Conservation (phyloP, 345 rosid genomes). For the Eucalyptus rudis region DNA sequence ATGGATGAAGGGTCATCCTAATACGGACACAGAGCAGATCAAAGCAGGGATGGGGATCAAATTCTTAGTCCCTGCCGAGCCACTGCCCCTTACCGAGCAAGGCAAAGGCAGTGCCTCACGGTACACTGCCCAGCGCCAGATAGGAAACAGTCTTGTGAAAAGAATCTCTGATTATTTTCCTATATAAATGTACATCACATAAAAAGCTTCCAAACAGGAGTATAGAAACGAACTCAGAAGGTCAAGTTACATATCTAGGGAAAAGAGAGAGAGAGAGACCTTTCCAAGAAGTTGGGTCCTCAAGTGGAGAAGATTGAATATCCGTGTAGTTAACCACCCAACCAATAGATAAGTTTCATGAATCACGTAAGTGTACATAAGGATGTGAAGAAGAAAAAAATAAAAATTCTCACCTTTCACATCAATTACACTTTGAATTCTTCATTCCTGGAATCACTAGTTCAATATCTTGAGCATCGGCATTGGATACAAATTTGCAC, state of each 20-base stretch:
- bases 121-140: background rate
- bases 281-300: background rate
- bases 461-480: background rate
- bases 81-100: background rate
- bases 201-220: background rate
- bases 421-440: background rate
- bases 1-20: background rate
- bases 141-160: background rate
- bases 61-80: background rate
- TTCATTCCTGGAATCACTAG: background rate
- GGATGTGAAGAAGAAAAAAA: background rate
- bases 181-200: background rate
- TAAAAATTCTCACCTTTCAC: background rate
- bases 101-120: background rate
- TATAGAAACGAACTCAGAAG: background rate
- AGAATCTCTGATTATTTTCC: background rate
- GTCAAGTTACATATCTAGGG: background rate
- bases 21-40: background rate
- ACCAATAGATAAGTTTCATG: background rate
- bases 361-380: background rate
- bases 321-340: background rate
- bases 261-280: background rate
- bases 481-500: background rate
- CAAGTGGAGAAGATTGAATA: background rate
- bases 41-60: background rate